Evolutionary conservation across 768 basidiomycete genomes (phyloP).

Genomic region (Udeniomyces megalosporus): DNA sequence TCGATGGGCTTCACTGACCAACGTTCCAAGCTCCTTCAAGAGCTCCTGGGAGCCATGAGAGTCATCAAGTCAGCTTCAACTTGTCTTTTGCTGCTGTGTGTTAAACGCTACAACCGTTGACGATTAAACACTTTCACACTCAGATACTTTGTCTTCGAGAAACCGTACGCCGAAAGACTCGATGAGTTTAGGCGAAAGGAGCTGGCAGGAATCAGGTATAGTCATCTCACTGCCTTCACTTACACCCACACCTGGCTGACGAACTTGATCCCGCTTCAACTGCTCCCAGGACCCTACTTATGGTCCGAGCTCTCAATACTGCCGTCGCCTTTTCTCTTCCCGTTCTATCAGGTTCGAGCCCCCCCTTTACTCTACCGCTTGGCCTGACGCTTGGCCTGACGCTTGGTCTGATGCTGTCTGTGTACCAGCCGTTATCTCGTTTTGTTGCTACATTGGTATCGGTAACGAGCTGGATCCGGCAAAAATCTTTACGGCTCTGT

Average conservation of each 20-base stretch:
- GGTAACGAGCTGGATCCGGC: slow-evolving; percentile 48
- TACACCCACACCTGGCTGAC: too few species aligned
- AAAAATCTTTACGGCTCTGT: slow-evolving; percentile 66
- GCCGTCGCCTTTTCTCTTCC: slow-evolving; percentile 58
- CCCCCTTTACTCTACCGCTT: slow-evolving; percentile 35
- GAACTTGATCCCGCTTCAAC: too few species aligned
- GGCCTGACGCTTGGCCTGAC: too few species aligned
- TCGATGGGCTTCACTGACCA: slow-evolving; percentile 43
- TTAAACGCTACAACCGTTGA: background rate
- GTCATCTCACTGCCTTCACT: too few species aligned
- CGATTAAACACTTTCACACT: background rate
- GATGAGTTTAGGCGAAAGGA: slow-evolving; percentile 43
- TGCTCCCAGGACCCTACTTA: slow-evolving; percentile 37
- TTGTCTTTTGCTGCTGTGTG: slow-evolving; percentile 31
- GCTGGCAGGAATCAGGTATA: slow-evolving; percentile 30
- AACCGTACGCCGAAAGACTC: slow-evolving; percentile 59
- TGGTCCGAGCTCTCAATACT: slow-evolving; percentile 50
- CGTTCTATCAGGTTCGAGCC: slow-evolving; percentile 60
- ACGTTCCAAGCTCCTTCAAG: slow-evolving; percentile 73
- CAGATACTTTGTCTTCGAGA: slow-evolving; percentile 15
- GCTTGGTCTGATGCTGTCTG: too few species aligned
- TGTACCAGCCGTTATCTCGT: background rate
- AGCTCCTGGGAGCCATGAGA: slow-evolving; percentile 74
- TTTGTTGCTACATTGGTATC: background rate
- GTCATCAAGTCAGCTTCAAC: slow-evolving; percentile 54